phyloP scores from a whole-genome alignment of 1,139 yeast species.

The Geotrichum phurueaensis region DNA sequence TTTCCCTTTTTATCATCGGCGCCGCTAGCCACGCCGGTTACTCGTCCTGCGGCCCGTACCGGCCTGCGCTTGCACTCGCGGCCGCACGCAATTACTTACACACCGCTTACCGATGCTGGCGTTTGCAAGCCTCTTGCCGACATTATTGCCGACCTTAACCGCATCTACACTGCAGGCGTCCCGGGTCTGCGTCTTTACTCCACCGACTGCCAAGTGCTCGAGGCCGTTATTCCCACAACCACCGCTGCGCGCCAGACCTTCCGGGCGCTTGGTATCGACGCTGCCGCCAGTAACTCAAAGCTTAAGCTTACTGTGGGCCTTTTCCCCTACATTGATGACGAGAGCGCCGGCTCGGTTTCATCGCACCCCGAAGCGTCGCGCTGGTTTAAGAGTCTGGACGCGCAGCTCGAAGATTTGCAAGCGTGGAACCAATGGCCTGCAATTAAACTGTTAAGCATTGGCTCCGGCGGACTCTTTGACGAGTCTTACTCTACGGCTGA shows the following conservation, averaged over 20 bases:
- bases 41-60: neutral
- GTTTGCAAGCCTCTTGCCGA: constrained; percentile 59
- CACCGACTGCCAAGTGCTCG: constrained; percentile 27
- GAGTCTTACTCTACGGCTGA: constrained; percentile 25
- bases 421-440: constrained; percentile 25
- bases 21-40: too few relatives aligned
- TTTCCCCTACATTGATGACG: constrained; percentile 24
- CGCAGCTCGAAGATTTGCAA: constrained; percentile 24
- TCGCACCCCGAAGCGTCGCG: constrained; percentile 12
- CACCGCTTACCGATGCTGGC: constrained; percentile 71
- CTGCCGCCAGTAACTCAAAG: constrained; percentile 4
- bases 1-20: neutral
- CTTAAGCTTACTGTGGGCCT: constrained; percentile 27
- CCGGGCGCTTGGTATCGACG: neutral
- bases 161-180: constrained; percentile 40
- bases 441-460: constrained; percentile 28
- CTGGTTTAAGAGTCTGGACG: constrained; percentile 19
- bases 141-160: constrained; percentile 55
- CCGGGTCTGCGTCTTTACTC: constrained; percentile 25
- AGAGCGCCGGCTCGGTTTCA: neutral
- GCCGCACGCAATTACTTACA: constrained; percentile 69
- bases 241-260: neutral
- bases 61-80: neutral
- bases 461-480: constrained; percentile 28
- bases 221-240: constrained; percentile 17